Conservation (phyloP, 176 grass and related monocot species). For the Carex parvula region DNA sequence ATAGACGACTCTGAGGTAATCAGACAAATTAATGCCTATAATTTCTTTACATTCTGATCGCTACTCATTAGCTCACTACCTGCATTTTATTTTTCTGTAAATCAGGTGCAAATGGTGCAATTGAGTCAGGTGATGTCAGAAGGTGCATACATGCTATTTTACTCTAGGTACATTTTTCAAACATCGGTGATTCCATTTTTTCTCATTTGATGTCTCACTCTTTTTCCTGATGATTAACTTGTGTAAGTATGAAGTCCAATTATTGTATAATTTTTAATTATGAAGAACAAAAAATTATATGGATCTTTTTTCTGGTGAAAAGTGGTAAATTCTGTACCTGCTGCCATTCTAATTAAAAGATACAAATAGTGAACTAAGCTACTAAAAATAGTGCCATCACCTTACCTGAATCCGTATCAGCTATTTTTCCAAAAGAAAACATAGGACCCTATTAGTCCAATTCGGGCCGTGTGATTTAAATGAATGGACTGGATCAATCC, state of each 20-base stretch:
- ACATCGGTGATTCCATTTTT: not conserved
- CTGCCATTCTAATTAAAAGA: not conserved
- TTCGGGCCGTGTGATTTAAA: no score
- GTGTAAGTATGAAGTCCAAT: not conserved
- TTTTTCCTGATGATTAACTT: not conserved
- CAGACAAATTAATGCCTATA: not conserved
- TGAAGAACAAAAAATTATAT: not conserved
- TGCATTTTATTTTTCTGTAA: not conserved
- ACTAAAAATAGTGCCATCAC: not conserved
- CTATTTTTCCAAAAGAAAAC: no score
- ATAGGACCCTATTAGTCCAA: no score
- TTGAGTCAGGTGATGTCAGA: constrained; percentile 97
- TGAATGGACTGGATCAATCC: no score
- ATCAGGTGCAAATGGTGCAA: constrained; percentile 74
- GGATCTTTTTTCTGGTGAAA: not conserved
- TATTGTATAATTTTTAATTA: not conserved
- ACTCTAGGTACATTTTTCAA: constrained; percentile 60
- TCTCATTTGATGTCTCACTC: not conserved
- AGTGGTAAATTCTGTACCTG: not conserved
- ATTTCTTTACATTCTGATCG: not conserved
- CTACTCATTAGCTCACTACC: not conserved
- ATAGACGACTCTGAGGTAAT: constrained; percentile 97
- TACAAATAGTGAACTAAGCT: not conserved
- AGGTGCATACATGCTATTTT: constrained; percentile 99
- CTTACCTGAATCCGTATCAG: no score